Evolutionary conservation across 108 stramenopile species (phyloP).

Genomic region (Cyclotella baltica): DNA sequence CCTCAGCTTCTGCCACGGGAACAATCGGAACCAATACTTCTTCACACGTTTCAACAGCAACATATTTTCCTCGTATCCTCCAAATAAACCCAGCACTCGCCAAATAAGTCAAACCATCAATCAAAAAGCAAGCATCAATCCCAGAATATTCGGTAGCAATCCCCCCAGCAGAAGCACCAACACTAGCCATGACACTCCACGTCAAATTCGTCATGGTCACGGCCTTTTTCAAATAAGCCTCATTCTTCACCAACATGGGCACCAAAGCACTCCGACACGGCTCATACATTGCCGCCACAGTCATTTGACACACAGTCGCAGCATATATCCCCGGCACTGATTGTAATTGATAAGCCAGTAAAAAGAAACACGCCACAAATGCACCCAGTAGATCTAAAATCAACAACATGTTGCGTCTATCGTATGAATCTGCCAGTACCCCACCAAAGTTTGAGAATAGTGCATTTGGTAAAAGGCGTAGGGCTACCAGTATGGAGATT

Average conservation of each 20-base stretch:
- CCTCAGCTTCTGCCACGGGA: not conserved
- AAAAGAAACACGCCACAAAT: conserved; percentile 48
- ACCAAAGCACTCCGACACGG: conserved; percentile 62
- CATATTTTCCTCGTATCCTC: conserved; percentile 36
- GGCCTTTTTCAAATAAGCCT: conserved; percentile 67
- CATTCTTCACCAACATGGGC: conserved; percentile 64
- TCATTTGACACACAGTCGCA: conserved; percentile 62
- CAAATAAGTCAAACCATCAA: conserved; percentile 60
- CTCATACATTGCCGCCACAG: conserved; percentile 67
- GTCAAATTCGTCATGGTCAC: conserved; percentile 66
- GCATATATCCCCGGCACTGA: conserved; percentile 62
- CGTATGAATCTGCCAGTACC: conserved; percentile 66
- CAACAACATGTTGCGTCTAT: conserved; percentile 69
- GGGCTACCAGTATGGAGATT: conserved; percentile 66
- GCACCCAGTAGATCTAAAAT: conserved; percentile 63
- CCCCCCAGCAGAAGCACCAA: conserved; percentile 68
- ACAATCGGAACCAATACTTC: not conserved
- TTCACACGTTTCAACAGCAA: conserved; percentile 3
- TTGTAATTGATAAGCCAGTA: conserved; percentile 53
- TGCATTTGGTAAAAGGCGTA: conserved; percentile 71
- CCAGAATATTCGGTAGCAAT: conserved; percentile 56
- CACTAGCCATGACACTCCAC: conserved; percentile 67
- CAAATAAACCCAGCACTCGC: conserved; percentile 59
- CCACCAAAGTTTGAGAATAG: conserved; percentile 70
- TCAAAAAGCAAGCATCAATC: conserved; percentile 60